Conservation (phyloP, 163 green algal species). For the Chlorella variabilis region DNA sequence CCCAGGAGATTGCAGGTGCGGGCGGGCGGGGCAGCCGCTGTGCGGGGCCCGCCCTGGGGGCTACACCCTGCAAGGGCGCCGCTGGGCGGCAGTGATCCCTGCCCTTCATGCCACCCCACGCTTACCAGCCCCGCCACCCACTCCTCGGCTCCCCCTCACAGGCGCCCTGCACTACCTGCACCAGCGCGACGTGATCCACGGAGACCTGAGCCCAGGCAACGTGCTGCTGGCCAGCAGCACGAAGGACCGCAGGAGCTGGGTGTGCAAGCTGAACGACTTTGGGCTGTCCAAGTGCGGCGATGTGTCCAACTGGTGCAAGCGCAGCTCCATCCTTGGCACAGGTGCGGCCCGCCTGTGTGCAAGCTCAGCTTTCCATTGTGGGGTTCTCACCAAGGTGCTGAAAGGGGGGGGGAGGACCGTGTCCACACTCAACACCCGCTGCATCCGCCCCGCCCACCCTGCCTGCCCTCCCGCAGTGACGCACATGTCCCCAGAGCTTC, state of each 20-base stretch:
- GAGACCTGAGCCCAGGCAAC: conserved; percentile 58
- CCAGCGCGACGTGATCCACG: conserved; percentile 66
- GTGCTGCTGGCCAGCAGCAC: conserved; percentile 41
- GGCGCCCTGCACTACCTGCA: conserved; percentile 64
- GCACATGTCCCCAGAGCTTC: conserved; percentile 60
- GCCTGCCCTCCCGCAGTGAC: conserved; percentile 47
- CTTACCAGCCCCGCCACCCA: no score
- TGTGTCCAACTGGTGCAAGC: conserved; percentile 34
- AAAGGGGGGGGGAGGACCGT: no score
- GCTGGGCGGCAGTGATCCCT: no score
- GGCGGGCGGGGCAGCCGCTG: no score
- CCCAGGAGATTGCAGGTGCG: conserved; percentile 15
- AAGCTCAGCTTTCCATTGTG: no score
- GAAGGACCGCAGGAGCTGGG: conserved; percentile 57
- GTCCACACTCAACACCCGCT: no score
- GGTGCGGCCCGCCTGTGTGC: background rate
- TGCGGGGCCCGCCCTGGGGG: no score
- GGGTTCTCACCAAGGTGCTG: no score
- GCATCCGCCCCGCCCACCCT: no score
- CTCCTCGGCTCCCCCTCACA: no score
- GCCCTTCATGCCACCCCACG: no score
- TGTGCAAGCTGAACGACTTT: conserved; percentile 60
- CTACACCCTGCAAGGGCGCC: no score
- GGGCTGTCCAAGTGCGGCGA: conserved; percentile 43
- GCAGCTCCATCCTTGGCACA: conserved; percentile 60